phyloP scores from a whole-genome alignment of 768 basidiomycete species.

The Tylopilus rubrobrunneus region DNA sequence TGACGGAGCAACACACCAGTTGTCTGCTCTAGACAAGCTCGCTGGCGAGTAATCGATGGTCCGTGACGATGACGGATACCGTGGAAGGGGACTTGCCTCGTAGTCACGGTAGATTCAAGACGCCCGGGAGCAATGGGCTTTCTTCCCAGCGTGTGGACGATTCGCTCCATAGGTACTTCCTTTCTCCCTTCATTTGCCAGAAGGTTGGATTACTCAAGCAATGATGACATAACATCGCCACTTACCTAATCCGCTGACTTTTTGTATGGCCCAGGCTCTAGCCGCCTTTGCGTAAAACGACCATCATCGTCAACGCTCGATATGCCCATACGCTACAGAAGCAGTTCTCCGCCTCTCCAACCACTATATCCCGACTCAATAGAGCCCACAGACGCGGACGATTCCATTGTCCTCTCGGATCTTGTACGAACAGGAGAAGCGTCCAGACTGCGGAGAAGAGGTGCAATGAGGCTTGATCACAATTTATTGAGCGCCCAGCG shows the following conservation, averaged over 20 bases:
- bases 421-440: conserved; percentile 72
- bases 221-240: background rate
- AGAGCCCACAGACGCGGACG: conserved; percentile 51
- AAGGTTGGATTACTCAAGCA: too few species aligned
- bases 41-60: too few species aligned
- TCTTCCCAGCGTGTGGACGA: too few species aligned
- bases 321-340: conserved; percentile 33
- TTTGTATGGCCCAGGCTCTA: too few species aligned
- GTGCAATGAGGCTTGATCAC: conserved; percentile 65
- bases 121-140: too few species aligned
- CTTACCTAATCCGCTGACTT: conserved; percentile 12
- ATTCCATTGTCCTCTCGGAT: conserved; percentile 68
- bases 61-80: too few species aligned
- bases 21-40: too few species aligned
- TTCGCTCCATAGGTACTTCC: too few species aligned
- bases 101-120: too few species aligned
- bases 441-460: conserved; percentile 67
- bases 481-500: conserved; percentile 27
- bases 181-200: too few species aligned
- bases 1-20: too few species aligned
- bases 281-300: conserved; percentile 13
- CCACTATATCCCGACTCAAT: conserved; percentile 16
- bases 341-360: conserved; percentile 2
- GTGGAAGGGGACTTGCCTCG: too few species aligned
- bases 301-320: conserved; percentile 19